Base-by-base conservation (phyloP, 352 stramenopile genomes). In the Globisporangium polare region DNA sequence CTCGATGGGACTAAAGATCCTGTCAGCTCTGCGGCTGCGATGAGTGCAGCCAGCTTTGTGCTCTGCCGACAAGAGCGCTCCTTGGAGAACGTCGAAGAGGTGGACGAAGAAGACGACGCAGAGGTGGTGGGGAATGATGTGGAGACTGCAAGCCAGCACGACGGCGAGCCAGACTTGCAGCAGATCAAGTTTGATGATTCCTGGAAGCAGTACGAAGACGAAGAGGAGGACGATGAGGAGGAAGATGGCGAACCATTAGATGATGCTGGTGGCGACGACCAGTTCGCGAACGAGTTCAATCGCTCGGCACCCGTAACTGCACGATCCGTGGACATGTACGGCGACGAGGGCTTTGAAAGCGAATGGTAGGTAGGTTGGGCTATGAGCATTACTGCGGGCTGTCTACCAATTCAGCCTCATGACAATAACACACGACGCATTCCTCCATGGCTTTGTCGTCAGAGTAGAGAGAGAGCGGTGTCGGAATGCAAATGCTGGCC, bases 281-380 rank as follows among this genome's bases (percentile, higher is more conserved):
- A 8, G 50, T 68, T 43, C 51, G 26, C 35, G 18, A 70, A 56
- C 26, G 62, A 61, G 5, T 15, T 29, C 15, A 62, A 51, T 35
- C 43, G 37, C 8, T 67, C 61, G 1, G 45, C 45, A 0, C 61
- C 26, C 31, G 56, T 13, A 29, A 62, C 60, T n/a, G 52, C 65
- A 26, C 45, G 65, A 12, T 77, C 64, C 39, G 59, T 69, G 15
- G 64, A 74, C 52, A 67, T 66, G 43, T 89, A 89, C 55, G 76
- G 67, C 27, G 78, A 84, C 41, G 77, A 87, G 60, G 73, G 66
- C 17, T 89, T 89, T 53, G 77, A 89, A 37, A 73, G 52, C 35
- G 75, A 85, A 43, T 80, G 73, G 73, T 78, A 62, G 35, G 58
- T 15, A 62, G 35, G 58, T 15, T 37, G 29, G 2, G 7, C n/a